A percentile compares a stretch with the other conserved stretches of the same genome.
phyloP scores from a whole-genome alignment of 202 grass and related monocot genomes.

The Panicum virgatum region DNA sequence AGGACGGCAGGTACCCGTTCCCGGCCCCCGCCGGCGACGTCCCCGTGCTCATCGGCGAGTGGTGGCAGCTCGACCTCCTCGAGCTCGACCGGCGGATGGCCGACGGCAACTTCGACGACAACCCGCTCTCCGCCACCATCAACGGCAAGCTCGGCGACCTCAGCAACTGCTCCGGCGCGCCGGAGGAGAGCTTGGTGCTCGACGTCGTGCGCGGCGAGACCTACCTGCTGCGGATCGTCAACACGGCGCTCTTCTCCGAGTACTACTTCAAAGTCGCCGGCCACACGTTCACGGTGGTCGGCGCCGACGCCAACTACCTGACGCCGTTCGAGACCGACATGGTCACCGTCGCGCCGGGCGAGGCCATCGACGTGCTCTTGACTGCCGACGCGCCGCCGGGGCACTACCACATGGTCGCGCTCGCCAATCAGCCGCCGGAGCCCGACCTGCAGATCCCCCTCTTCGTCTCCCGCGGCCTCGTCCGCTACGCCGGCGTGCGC shows the following conservation, averaged over 20 bases:
- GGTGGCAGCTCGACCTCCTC: slow-evolving; percentile 58
- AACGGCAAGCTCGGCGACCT: no score
- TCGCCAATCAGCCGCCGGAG: not conserved
- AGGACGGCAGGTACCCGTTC: slow-evolving; percentile 44
- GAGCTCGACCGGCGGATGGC: slow-evolving; percentile 29
- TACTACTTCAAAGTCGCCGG: slow-evolving; percentile 42
- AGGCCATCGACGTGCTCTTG: no score
- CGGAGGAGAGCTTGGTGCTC: no score
- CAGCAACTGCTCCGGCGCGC: no score
- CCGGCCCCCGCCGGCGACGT: slow-evolving; percentile 46
- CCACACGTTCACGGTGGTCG: slow-evolving; percentile 51
- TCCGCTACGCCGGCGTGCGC: slow-evolving; percentile 37
- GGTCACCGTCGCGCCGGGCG: no score
- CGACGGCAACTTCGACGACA: no score
- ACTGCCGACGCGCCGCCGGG: slow-evolving; percentile 22
- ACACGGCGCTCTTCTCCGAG: slow-evolving; percentile 46
- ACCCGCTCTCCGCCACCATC: no score
- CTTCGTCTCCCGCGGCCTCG: not conserved
- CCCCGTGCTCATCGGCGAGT: slow-evolving; percentile 64
- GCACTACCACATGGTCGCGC: slow-evolving; percentile 44
- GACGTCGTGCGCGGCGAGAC: no score
- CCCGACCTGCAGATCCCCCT: not conserved
- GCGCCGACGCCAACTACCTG: slow-evolving; percentile 43
- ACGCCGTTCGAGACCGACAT: slow-evolving; percentile 51
- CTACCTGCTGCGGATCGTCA: slow-evolving; percentile 51